phyloP scores from a whole-genome alignment of 1,284 basidiomycete species.

The Austroboletus novae-zelandiae region DNA sequence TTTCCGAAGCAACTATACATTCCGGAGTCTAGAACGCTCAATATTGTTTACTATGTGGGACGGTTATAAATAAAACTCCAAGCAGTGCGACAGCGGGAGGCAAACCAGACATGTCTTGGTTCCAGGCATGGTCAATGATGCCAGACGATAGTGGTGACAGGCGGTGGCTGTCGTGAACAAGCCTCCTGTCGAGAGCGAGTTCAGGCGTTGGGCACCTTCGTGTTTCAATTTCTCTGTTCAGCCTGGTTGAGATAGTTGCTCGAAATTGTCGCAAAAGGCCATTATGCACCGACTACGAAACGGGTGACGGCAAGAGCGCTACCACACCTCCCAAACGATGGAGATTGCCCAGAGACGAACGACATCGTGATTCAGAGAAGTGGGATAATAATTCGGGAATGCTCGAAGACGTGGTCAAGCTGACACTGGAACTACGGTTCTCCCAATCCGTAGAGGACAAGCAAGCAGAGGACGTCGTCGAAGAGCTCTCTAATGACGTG shows the following conservation, averaged over 20 bases:
- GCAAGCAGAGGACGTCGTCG: constrained; percentile 3
- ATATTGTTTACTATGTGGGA: no score
- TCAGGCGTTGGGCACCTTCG: background rate
- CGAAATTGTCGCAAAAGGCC: background rate
- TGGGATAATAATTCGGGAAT: constrained; percentile 5
- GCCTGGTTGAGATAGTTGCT: background rate
- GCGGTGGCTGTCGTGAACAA: background rate
- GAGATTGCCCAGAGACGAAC: background rate
- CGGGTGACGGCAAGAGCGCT: background rate
- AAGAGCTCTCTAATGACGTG: constrained; percentile 11
- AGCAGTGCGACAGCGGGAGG: no score
- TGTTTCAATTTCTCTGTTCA: background rate
- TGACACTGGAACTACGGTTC: background rate
- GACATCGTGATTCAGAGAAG: constrained; percentile 1
- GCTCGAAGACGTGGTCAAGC: background rate
- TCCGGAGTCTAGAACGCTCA: no score
- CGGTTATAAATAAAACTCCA: no score
- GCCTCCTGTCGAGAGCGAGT: background rate
- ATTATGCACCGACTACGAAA: background rate
- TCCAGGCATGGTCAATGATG: no score
- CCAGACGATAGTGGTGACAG: no score
- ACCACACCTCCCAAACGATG: background rate
- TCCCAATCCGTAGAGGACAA: constrained; percentile 4
- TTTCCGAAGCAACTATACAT: no score
- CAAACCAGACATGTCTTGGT: background rate